Conservation (phyloP, 768 basidiomycete species). For the Mycena polygramma region DNA sequence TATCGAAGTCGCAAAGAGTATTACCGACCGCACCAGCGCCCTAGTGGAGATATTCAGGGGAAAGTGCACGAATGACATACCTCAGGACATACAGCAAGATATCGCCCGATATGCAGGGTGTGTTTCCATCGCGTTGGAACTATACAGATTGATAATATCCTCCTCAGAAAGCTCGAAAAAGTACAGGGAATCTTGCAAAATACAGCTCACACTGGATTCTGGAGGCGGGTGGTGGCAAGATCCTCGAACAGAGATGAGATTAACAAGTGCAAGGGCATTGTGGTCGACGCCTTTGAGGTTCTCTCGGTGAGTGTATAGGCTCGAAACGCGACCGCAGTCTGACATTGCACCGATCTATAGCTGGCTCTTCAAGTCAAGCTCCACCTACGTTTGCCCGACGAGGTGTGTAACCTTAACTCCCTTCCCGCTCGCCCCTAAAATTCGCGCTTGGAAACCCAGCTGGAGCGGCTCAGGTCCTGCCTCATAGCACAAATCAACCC, state of each 20-base stretch:
- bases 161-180: conserved; percentile 17
- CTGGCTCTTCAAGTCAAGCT: background rate
- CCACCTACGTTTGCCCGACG: background rate
- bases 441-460: background rate
- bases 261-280: conserved; percentile 19
- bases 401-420: background rate
- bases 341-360: background rate
- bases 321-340: background rate
- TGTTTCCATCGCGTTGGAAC: background rate
- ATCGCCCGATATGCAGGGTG: conserved; percentile 12
- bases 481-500: background rate
- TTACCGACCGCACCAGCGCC: conserved; percentile 15
- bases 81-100: conserved; percentile 2
- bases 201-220: background rate
- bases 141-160: background rate
- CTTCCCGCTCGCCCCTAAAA: background rate
- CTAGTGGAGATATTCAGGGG: conserved; percentile 20
- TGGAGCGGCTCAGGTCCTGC: background rate
- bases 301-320: background rate
- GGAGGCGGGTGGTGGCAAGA: conserved; percentile 6
- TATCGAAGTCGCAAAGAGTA: conserved; percentile 10
- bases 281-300: conserved; percentile 18
- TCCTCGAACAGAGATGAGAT: conserved; percentile 6
- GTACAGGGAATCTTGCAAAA: conserved; percentile 10
- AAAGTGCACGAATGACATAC: conserved; percentile 12